Evolutionary conservation across 345 rosid genomes (phyloP).

Genomic region (Citrus sp.): DNA sequence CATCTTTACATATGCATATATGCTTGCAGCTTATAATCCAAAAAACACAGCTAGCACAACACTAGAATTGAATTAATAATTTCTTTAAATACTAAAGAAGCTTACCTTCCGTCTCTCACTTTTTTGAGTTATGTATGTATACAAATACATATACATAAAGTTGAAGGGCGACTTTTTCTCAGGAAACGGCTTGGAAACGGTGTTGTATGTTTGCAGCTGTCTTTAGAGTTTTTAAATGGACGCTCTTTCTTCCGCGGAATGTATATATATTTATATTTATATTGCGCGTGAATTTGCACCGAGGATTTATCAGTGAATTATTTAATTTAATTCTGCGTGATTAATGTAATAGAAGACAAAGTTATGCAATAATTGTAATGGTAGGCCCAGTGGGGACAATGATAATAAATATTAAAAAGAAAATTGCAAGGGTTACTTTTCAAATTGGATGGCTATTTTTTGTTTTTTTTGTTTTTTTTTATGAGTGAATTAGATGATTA

Average conservation of each 20-base stretch:
- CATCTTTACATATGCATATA: neutral
- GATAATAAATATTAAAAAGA: neutral
- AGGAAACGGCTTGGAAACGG: conserved; percentile 22
- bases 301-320: neutral
- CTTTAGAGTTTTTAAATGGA: neutral
- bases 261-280: neutral
- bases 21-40: neutral
- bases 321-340: neutral
- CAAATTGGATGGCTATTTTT: conserved; percentile 11
- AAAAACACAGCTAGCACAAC: neutral
- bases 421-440: conserved; percentile 3
- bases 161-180: conserved; percentile 19
- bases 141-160: neutral
- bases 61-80: neutral
- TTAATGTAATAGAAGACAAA: neutral
- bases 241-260: neutral
- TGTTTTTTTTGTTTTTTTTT: neutral
- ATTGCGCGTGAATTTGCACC: neutral
- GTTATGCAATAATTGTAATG: conserved; percentile 7
- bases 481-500: neutral
- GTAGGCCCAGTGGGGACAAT: neutral
- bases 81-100: too few species aligned
- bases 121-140: neutral
- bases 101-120: neutral
- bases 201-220: neutral